Conservation (phyloP, 164 flowering plant genomes). For the Aristolochia contorta region DNA sequence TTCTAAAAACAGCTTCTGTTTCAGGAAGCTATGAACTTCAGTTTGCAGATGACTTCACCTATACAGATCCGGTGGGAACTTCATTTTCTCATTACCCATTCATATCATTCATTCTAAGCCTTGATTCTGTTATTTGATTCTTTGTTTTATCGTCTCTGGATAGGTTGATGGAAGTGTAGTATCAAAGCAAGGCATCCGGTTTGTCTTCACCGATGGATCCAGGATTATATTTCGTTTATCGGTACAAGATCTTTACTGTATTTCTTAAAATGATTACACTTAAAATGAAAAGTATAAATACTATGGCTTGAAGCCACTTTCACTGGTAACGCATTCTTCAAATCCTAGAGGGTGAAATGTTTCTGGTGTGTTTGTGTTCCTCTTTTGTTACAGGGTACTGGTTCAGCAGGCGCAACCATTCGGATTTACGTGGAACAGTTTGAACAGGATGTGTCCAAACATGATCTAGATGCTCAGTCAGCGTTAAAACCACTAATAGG, state of each 20-base stretch:
- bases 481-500: conserved; percentile 90
- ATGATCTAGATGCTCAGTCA: conserved; percentile 77
- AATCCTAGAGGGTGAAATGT: too few relatives aligned
- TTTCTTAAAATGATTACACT: too few relatives aligned
- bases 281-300: too few relatives aligned
- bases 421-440: conserved; percentile 85
- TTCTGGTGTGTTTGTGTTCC: too few relatives aligned
- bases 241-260: conserved; percentile 19
- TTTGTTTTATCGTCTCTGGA: not conserved
- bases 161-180: conserved; percentile 94
- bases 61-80: conserved; percentile 89
- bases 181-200: conserved; percentile 87
- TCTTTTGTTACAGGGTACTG: conserved; percentile 64
- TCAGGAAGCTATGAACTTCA: conserved; percentile 70
- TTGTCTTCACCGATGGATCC: conserved; percentile 95
- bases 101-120: too few relatives aligned
- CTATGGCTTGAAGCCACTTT: too few relatives aligned
- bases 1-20: too few relatives aligned
- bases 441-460: conserved; percentile 80
- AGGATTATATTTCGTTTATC: conserved; percentile 92
- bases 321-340: too few relatives aligned
- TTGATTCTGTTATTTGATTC: not conserved
- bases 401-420: conserved; percentile 96
- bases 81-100: too few relatives aligned
- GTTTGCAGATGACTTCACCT: conserved; percentile 88